Base-by-base conservation (phyloP, 1,284 basidiomycete species). In the Cutaneotrichosporon daszewskae region DNA sequence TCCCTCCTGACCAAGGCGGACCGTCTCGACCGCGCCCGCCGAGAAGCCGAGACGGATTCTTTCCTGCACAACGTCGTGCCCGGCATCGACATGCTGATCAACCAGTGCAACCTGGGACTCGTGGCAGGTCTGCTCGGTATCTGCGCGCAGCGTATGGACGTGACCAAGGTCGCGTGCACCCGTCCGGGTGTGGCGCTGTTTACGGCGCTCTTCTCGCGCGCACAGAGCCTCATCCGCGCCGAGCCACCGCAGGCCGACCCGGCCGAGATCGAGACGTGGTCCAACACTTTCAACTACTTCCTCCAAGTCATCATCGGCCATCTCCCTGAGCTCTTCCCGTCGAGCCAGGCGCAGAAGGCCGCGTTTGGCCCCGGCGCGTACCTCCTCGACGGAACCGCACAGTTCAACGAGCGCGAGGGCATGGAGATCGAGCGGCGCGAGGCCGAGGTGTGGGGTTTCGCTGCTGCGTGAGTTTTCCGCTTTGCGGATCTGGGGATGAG, bases 121-220 rank as follows among this genome's bases (percentile, higher is more conserved):
- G 81, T 97, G 9, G 84, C 83, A 11, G 95, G 92, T 4, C 77
- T 97, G 58, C 74, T 97, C 45, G 86, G 87, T 3, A 74, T 97
- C 36, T 74, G 95, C 35, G 72, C 92, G 45, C 85, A 91, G 70
- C 77, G 87, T 28, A 88, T 85, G 58, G 79, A 95, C 58, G 77
- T 88, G 24, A 75, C 81, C 13, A 71, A 74, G 34, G 77, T 92
- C 35, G 81, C 85, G 17, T 52, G 58, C 12, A 74, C 88, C 14
- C 83, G 81, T 83, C 90, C 95, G 40, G 95, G 94, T 25, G 76
- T 97, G 22, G 89, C 91, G 8, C 78, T 98, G 40, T 76, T 97
- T 51, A 98, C 92, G 0, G 77, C 95, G 38, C 85, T 98, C 66
- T 75, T 98, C 45, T 92, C 87, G 49, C 82, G 90, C 32, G 92